Conservation (phyloP, 495 filamentous ascomycete species). For the Symbiotaphrina buchneri region DNA sequence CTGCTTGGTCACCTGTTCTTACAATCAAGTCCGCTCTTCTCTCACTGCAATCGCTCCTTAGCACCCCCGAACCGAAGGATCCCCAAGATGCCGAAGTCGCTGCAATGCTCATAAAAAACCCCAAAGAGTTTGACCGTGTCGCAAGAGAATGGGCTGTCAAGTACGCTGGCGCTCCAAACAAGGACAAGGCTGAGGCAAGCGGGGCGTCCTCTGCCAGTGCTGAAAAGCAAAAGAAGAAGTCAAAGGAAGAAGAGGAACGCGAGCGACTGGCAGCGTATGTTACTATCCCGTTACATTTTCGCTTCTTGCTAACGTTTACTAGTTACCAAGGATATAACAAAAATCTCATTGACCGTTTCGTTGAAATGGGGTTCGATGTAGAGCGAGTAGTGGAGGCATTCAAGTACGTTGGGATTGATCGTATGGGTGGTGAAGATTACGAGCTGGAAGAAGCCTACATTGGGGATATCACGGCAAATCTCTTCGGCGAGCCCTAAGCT, state of each 20-base stretch:
- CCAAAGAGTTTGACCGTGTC: conserved; percentile 56
- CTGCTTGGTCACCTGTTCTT: conserved; percentile 82
- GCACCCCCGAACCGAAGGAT: conserved; percentile 85
- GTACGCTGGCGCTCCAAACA: conserved; percentile 57
- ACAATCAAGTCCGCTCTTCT: conserved; percentile 91
- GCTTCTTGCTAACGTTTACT: conserved; percentile 3
- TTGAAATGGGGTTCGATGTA: conserved; percentile 87
- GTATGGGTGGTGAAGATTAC: conserved; percentile 54
- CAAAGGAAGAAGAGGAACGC: conserved; percentile 25
- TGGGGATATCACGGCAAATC: conserved; percentile 68
- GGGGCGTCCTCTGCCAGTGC: conserved; percentile 21
- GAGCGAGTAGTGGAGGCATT: conserved; percentile 72
- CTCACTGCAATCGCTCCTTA: conserved; percentile 80
- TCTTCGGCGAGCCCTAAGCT: conserved; percentile 48
- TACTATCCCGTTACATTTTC: neutral
- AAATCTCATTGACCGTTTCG: conserved; percentile 69
- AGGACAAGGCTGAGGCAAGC: conserved; percentile 21
- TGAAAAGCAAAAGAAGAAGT: conserved; percentile 16
- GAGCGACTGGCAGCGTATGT: conserved; percentile 15
- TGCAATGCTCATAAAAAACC: conserved; percentile 62
- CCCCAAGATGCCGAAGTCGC: conserved; percentile 95
- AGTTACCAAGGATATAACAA: conserved; percentile 85
- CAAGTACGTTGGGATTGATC: conserved; percentile 58
- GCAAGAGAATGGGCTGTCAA: conserved; percentile 79
- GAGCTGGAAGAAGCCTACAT: conserved; percentile 69